A percentile compares a stretch with the other conserved stretches of the same genome.
Evolutionary conservation across 1,284 basidiomycete species (phyloP).

Genomic region (Stygiomarasmius scandens): DNA sequence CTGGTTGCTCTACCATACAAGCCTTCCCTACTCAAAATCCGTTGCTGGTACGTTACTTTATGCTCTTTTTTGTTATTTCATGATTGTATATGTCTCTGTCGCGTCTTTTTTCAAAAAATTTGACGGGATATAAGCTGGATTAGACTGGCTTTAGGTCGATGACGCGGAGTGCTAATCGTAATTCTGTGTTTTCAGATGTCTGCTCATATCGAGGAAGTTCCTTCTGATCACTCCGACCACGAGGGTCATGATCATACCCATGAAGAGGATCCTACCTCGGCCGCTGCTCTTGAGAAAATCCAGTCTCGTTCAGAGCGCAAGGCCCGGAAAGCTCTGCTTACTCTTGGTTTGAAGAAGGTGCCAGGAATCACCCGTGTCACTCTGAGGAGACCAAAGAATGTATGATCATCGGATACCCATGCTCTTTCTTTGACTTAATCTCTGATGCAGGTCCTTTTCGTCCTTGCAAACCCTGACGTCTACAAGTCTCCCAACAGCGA

Average conservation of each 20-base stretch:
- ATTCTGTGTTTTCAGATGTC: conserved; percentile 57
- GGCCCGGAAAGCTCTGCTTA: conserved; percentile 85
- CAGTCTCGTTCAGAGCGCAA: conserved; percentile 92
- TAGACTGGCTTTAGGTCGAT: not conserved
- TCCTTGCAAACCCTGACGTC: conserved; percentile 92
- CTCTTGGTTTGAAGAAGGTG: conserved; percentile 90
- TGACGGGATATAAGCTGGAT: conserved; percentile 4
- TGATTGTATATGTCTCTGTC: not conserved
- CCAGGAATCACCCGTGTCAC: conserved; percentile 94
- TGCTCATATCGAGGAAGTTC: conserved; percentile 82
- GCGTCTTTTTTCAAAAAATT: not conserved
- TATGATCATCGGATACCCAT: conserved; percentile 39
- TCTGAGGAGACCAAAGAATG: conserved; percentile 92
- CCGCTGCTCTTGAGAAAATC: conserved; percentile 88
- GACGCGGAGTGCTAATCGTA: not conserved
- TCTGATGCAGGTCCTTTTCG: conserved; percentile 77
- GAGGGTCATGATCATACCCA: conserved; percentile 65
- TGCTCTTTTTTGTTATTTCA: not conserved
- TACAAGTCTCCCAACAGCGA: conserved; percentile 98
- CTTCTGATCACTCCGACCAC: conserved; percentile 75
- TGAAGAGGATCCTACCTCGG: conserved; percentile 80
- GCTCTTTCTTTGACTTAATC: not conserved
- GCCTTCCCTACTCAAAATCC: not conserved
- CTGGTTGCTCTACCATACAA: too few species aligned
- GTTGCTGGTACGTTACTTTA: not conserved